Conservation (phyloP, 2,329 filamentous ascomycete species). For the Sphaceloma murrayae region DNA sequence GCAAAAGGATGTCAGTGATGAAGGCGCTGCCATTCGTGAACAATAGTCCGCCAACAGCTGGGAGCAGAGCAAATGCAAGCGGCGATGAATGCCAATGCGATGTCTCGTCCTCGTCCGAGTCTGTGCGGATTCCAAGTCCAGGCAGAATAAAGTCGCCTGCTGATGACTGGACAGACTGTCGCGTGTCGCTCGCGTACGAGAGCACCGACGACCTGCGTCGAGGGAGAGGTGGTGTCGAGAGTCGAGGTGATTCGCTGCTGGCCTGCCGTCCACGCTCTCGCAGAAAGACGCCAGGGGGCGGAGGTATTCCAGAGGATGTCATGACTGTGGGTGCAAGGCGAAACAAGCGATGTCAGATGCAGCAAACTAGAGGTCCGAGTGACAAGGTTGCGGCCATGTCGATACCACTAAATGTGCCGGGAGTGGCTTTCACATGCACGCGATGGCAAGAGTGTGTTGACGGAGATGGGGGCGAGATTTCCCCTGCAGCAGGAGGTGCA, state of each 20-base stretch:
- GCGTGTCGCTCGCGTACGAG: conserved; percentile 66
- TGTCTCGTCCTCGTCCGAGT: conserved; percentile 38
- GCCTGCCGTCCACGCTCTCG: conserved; percentile 7
- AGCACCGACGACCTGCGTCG: conserved; percentile 67
- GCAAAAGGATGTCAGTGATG: conserved; percentile 73
- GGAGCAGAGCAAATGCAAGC: conserved; percentile 71
- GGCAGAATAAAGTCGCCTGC: conserved; percentile 59
- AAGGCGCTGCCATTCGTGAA: conserved; percentile 77
- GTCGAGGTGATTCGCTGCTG: conserved; percentile 7
- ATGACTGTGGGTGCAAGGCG: neutral
- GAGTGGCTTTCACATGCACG: conserved; percentile 6
- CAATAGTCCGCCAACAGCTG: conserved; percentile 72
- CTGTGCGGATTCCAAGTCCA: conserved; percentile 28
- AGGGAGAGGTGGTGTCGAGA: conserved; percentile 23
- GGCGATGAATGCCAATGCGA: conserved; percentile 73
- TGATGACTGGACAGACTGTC: conserved; percentile 53
- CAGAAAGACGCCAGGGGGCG: conserved; percentile 9
- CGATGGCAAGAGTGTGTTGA: conserved; percentile 6
- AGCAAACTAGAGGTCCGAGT: conserved; percentile 12
- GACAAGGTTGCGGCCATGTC: conserved; percentile 8
- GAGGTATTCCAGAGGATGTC: conserved; percentile 17
- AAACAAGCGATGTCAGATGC: neutral
- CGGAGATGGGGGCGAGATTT: conserved; percentile 8
- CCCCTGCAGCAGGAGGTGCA: conserved; percentile 6
- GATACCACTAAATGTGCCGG: neutral